These are phyloP conservation scores for Vitis vinifera DNA, from an alignment of 164 flowering plant genomes.

Conservation along the genomic window DNA sequence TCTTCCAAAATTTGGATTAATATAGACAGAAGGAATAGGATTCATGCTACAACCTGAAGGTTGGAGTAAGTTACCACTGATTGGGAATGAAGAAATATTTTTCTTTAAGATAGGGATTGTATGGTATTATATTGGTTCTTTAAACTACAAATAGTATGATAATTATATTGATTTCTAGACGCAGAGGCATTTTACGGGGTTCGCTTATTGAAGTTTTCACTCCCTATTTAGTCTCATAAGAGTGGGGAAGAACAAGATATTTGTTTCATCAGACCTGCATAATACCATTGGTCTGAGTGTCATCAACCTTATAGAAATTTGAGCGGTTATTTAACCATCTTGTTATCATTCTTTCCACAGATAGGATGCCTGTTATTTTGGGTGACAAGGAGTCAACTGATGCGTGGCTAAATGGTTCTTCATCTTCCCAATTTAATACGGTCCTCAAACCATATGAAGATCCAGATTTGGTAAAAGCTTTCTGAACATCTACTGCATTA, in stretches of 20 bases:
- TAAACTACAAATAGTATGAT: not conserved
- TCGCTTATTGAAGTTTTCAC: not conserved
- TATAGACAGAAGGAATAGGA: not conserved
- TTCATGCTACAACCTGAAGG: not conserved
- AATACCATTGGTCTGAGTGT: not conserved
- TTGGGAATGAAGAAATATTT: not conserved
- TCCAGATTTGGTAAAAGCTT: conserved; percentile 58
- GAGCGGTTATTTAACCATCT: not conserved
- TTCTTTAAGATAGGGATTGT: too few species aligned
- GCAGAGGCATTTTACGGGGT: not conserved
- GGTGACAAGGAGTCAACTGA: conserved; percentile 62
- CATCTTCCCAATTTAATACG: conserved; percentile 46
- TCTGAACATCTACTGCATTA: not conserved
- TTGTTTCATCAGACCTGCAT: not conserved
- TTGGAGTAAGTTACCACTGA: not conserved
- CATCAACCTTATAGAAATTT: not conserved
- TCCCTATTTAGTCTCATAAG: not conserved
- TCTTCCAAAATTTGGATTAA: too few species aligned
- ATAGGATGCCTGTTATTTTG: conserved; percentile 95
- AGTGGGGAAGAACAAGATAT: not conserved
- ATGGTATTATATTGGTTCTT: too few species aligned
- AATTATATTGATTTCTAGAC: not conserved
- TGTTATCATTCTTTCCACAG: conserved; percentile 27
- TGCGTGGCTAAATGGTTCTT: conserved; percentile 63
- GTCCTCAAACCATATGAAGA: conserved; percentile 83